phyloP scores from a whole-genome alignment of 2,329 filamentous ascomycete species.

The Phialocephala subalpina region DNA sequence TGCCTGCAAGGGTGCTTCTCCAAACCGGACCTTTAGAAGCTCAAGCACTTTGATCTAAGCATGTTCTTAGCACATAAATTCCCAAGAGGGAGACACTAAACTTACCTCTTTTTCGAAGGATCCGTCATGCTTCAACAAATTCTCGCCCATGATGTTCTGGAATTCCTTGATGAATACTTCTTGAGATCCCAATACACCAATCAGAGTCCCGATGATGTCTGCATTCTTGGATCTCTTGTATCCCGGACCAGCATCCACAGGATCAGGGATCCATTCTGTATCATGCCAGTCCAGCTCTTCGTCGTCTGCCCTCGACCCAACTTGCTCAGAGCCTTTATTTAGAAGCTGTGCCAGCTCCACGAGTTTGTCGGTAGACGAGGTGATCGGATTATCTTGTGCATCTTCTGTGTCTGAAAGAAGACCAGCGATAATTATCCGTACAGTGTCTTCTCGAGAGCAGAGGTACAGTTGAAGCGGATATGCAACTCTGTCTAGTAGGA shows the following conservation, averaged over 20 bases:
- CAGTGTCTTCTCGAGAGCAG: constrained; percentile 79
- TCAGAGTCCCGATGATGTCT: constrained; percentile 90
- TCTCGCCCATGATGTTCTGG: constrained; percentile 86
- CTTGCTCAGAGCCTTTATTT: constrained; percentile 51
- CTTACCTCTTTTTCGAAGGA: constrained; percentile 75
- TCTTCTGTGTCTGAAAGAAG: constrained; percentile 69
- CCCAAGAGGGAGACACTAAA: not conserved
- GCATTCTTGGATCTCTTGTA: constrained; percentile 89
- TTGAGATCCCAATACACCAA: constrained; percentile 86
- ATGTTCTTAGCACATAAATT: constrained; percentile 18
- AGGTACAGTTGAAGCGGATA: constrained; percentile 78
- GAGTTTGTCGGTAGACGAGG: constrained; percentile 58
- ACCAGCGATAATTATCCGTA: constrained; percentile 78
- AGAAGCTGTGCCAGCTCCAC: constrained; percentile 74
- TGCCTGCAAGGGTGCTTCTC: constrained; percentile 84
- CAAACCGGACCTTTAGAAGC: constrained; percentile 87
- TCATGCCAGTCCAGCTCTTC: constrained; percentile 89
- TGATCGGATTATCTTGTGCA: constrained; percentile 43
- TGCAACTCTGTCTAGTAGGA: constrained; percentile 78
- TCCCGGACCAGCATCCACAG: constrained; percentile 90
- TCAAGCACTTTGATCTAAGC: constrained; percentile 77
- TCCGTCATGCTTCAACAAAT: constrained; percentile 72
- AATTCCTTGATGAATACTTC: constrained; percentile 96
- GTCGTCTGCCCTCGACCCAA: constrained; percentile 61
- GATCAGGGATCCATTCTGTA: constrained; percentile 92